Conservation (phyloP, 306 rosid species). For the Glycine tomentella region DNA sequence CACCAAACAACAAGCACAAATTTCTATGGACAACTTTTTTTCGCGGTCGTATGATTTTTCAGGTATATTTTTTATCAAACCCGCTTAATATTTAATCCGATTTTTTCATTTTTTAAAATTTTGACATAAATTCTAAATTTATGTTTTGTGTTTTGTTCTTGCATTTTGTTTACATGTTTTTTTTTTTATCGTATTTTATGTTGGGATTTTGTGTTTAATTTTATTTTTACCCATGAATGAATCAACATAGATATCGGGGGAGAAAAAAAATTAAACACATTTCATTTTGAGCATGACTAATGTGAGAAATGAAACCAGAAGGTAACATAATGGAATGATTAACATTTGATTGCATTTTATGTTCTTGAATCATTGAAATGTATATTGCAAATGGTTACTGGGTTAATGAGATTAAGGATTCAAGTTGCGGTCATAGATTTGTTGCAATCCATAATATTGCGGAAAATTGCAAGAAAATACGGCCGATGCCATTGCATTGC, state of each 20-base stretch:
- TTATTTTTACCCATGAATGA: neutral
- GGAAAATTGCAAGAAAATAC: neutral
- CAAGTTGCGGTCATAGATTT: neutral
- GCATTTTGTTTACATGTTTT: neutral
- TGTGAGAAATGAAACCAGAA: neutral
- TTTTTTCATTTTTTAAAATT: neutral
- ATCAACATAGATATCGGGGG: neutral
- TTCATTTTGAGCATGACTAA: constrained; percentile 4
- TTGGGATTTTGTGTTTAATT: neutral
- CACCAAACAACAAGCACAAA: neutral
- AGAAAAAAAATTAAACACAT: neutral
- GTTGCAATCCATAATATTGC: neutral
- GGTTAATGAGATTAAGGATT: constrained; percentile 12
- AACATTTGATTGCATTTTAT: constrained; percentile 15
- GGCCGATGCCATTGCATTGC: neutral
- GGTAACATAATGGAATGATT: neutral
- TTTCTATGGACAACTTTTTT: constrained; percentile 4
- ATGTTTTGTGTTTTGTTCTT: neutral
- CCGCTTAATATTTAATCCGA: neutral
- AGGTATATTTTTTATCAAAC: constrained; percentile 24
- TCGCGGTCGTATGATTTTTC: constrained; percentile 14
- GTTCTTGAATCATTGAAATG: constrained; percentile 19
- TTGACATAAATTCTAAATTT: neutral
- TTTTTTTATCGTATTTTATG: neutral
- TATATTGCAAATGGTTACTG: neutral